Percentiles rank a stretch among this genome's conserved stretches.
Evolutionary conservation across 352 stramenopile genomes (phyloP).

Genomic region (Nothophytophthora sp.): DNA sequence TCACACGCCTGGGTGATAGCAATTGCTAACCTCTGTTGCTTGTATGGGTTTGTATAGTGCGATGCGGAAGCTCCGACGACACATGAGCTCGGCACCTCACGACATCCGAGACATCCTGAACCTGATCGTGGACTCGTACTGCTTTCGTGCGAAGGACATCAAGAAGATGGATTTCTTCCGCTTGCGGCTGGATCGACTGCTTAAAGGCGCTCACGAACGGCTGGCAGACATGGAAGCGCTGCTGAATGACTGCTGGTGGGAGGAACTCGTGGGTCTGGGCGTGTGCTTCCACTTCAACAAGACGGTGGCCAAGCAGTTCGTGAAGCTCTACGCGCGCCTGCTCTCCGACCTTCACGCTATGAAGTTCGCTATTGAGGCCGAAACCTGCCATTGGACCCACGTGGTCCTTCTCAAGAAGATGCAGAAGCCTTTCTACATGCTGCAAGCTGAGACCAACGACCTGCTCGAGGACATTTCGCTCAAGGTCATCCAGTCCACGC

Average conservation of each 20-base stretch:
- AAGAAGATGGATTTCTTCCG: conserved; percentile 82
- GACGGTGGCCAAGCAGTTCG: conserved; percentile 65
- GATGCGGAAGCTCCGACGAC: conserved; percentile 45
- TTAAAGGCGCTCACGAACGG: conserved; percentile 39
- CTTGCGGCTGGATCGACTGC: conserved; percentile 53
- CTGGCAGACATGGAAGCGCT: conserved; percentile 56
- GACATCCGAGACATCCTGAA: conserved; percentile 79
- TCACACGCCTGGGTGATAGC: too few relatives aligned
- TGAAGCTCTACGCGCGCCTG: conserved; percentile 57
- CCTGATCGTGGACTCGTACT: conserved; percentile 81
- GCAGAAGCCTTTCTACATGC: conserved; percentile 66
- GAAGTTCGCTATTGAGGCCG: conserved; percentile 71
- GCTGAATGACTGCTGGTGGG: conserved; percentile 71
- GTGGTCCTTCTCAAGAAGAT: conserved; percentile 60
- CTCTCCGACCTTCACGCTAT: conserved; percentile 68
- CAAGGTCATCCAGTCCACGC: conserved; percentile 26
- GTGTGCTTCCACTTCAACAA: conserved; percentile 71
- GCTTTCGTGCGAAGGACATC: conserved; percentile 73
- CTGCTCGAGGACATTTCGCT: conserved; percentile 68
- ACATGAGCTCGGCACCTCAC: conserved; percentile 50
- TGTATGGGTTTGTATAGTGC: conserved; percentile 28
- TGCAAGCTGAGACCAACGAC: conserved; percentile 66
- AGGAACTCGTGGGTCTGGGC: conserved; percentile 62
- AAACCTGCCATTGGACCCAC: conserved; percentile 67
- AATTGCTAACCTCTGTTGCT: conserved; percentile 5